A percentile compares a stretch with the other conserved stretches of the same genome.
phyloP scores from a whole-genome alignment of 352 stramenopile species.

The Bremia lactucae region DNA sequence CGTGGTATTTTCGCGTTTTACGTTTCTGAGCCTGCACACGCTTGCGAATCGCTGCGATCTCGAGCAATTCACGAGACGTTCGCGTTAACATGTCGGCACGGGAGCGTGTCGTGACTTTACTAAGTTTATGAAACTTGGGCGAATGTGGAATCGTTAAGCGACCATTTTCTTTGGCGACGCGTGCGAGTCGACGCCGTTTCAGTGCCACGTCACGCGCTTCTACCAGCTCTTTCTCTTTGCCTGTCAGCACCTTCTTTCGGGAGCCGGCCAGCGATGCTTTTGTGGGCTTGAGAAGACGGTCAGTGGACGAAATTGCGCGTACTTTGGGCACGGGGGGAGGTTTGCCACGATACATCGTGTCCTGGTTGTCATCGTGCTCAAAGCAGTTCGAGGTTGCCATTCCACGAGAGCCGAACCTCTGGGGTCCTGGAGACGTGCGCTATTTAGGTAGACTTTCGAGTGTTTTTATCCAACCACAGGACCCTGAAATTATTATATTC shows the following conservation, averaged over 20 bases:
- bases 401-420: background rate
- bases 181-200: slow-evolving; percentile 21
- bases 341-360: slow-evolving; percentile 35
- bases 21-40: slow-evolving; percentile 41
- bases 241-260: slow-evolving; percentile 30
- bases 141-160: slow-evolving; percentile 58
- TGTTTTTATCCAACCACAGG: slow-evolving; percentile 17
- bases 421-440: slow-evolving; percentile 7
- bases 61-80: slow-evolving; percentile 61
- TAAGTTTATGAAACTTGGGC: slow-evolving; percentile 45
- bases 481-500: too few relatives aligned
- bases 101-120: slow-evolving; percentile 24
- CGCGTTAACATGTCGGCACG: slow-evolving; percentile 36
- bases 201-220: slow-evolving; percentile 24
- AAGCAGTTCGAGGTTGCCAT: slow-evolving; percentile 14
- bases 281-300: slow-evolving; percentile 51
- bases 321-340: slow-evolving; percentile 39
- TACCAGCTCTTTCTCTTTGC: slow-evolving; percentile 31
- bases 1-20: slow-evolving; percentile 57
- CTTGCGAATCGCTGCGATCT: slow-evolving; percentile 60
- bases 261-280: slow-evolving; percentile 38
- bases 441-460: slow-evolving; percentile 21
- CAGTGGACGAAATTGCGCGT: slow-evolving; percentile 41
- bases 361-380: slow-evolving; percentile 27
- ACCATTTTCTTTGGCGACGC: slow-evolving; percentile 41